Base-by-base conservation (phyloP, 2,329 filamentous ascomycete species). In the Raffaelea arxii region DNA sequence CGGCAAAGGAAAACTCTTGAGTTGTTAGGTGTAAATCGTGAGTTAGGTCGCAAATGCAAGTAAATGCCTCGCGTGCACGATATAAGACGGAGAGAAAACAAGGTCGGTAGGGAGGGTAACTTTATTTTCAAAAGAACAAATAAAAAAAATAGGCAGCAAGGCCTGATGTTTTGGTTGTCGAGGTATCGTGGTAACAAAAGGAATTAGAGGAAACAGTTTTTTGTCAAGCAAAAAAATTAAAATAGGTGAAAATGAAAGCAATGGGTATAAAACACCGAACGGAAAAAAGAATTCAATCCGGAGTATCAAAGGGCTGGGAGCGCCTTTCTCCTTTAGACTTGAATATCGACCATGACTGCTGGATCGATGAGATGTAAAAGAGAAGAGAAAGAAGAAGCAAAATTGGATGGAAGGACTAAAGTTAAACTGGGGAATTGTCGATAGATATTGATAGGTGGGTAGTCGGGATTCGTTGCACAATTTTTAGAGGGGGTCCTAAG, bases 1-100 rank as follows among this genome's bases (percentile, higher is more conserved):
- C n/a, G n/a, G n/a, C n/a, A n/a, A n/a, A n/a, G n/a, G n/a, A n/a
- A n/a, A n/a, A n/a, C n/a, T n/a, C n/a, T n/a, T n/a, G n/a, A n/a
- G n/a, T n/a, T n/a, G n/a, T n/a, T n/a, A n/a, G n/a, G n/a, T n/a
- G n/a, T n/a, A n/a, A n/a, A n/a, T n/a, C n/a, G n/a, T n/a, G n/a
- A n/a, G n/a, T n/a, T n/a, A n/a, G n/a, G 57, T 58, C 60, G 60
- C 59, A 62, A 58, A 54, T 55, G 60, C 62, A 62, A 63, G 55
- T 59, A 56, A 64, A 63, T 64, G 60, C 60, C 56, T 55, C 59
- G 53, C 61, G 58, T 59, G 44, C 22, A 42, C 48, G 46, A 43
- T 30, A 53, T 35, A 35, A 42, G n/a, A 4, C 7, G 23, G 23
- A 25, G 43, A 11, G 14, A 27, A 23, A 25, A 18, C 6, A 14